Percentiles rank a stretch among this genome's conserved stretches.
Conservation (phyloP, 225 moss, liverwort and hornwort species). For the Asterella californica region DNA sequence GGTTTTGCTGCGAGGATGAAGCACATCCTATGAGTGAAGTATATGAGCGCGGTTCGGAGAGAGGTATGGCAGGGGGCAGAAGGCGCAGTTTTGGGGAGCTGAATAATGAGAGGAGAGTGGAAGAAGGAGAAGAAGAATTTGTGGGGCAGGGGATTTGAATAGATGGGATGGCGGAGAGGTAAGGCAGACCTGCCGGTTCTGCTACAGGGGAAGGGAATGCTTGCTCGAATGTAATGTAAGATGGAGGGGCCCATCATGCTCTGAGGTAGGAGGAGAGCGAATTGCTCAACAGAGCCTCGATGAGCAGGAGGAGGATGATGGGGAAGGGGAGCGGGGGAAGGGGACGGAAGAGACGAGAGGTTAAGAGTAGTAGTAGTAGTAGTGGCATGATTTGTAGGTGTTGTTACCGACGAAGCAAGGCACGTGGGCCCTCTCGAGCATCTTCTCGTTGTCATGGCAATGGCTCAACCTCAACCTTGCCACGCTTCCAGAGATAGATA, state of each 20-base stretch:
- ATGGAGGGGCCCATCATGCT: slow-evolving; percentile 5
- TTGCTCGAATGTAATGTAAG: not conserved
- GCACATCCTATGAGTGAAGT: not conserved
- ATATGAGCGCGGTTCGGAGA: not conserved
- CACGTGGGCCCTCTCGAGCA: slow-evolving; percentile 11
- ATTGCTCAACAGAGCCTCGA: not conserved
- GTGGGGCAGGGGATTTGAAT: not conserved
- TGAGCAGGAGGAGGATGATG: not conserved
- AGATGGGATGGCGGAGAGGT: not conserved
- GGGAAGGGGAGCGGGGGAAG: not conserved
- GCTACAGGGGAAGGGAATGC: not conserved
- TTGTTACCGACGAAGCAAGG: not conserved
- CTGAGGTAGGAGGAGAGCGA: not conserved
- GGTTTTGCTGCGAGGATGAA: not conserved
- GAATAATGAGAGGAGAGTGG: not conserved
- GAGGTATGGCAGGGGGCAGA: not conserved
- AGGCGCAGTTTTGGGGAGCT: not conserved
- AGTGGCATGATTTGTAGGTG: not conserved
- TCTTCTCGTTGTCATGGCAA: slow-evolving; percentile 15
- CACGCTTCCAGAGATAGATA: not conserved
- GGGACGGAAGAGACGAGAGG: not conserved
- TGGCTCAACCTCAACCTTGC: slow-evolving; percentile 4
- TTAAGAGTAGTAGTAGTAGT: not conserved
- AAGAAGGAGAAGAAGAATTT: not conserved
- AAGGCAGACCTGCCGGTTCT: not conserved